These are phyloP conservation scores for Cytospora piceicola DNA, from an alignment of 2,329 filamentous ascomycete species.

Conservation along the genomic window DNA sequence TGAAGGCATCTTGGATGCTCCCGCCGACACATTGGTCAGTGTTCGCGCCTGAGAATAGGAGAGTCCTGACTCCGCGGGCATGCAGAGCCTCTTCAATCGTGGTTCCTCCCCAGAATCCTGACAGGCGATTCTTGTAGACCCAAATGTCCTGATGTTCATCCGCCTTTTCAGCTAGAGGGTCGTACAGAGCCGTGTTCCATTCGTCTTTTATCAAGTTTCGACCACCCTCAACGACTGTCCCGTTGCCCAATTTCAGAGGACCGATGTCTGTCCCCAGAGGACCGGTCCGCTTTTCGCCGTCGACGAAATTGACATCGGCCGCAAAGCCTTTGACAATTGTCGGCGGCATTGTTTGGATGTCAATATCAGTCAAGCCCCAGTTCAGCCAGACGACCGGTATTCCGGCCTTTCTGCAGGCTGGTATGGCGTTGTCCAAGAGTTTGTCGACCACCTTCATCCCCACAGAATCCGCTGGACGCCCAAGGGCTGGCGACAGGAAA, in stretches of 20 bases:
- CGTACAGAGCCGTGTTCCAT: slow-evolving; percentile 27
- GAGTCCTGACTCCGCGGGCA: neutral
- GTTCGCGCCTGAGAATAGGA: slow-evolving; percentile 9
- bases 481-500: slow-evolving; percentile 27
- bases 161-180: neutral
- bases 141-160: slow-evolving; percentile 14
- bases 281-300: neutral
- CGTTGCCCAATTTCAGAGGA: neutral
- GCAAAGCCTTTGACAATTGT: slow-evolving; percentile 8
- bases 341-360: slow-evolving; percentile 19
- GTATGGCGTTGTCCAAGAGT: slow-evolving; percentile 18
- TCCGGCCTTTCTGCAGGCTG: slow-evolving; percentile 23
- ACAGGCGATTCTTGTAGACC: slow-evolving; percentile 17
- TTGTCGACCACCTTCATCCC: slow-evolving; percentile 20
- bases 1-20: slow-evolving; percentile 17
- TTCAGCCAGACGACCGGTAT: slow-evolving; percentile 19
- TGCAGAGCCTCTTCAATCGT: slow-evolving; percentile 6
- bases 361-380: slow-evolving; percentile 24
- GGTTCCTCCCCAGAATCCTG: slow-evolving; percentile 12
- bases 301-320: slow-evolving; percentile 12
- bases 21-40: slow-evolving; percentile 18
- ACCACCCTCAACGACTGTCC: slow-evolving; percentile 6
- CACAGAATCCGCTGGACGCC: slow-evolving; percentile 14
- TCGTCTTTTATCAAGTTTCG: slow-evolving; percentile 16
- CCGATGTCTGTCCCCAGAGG: slow-evolving; percentile 4